Base-by-base conservation (phyloP, 1,284 basidiomycete species). In the Sporisorium graminicola region DNA sequence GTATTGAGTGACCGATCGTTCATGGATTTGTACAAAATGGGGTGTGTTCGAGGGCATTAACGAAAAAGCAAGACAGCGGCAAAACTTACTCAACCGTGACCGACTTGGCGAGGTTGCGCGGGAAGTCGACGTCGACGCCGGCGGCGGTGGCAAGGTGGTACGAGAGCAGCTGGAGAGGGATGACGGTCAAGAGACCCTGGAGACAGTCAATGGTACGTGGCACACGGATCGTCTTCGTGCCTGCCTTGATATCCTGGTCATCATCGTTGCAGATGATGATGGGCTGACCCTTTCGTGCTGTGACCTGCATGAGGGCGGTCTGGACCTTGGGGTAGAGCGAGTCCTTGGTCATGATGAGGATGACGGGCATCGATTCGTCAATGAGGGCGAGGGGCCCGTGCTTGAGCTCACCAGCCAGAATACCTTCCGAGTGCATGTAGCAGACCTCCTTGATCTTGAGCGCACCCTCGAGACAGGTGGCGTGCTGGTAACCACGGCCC, bases 401-500 rank as follows among this genome's bases (percentile, higher is more conserved):
- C 89, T 99, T 99, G 80, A 99, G 90, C 88, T 99, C 97, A 81
- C 96, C 96, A 43, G 96, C 96, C 61, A 99, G 91, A 86, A 99
- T 98, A 29, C 87, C 87, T 72, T 87, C 86, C 29, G 86, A 86
- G 78, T 87, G 86, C 86, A 86, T 86, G 76, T 85, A 87, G 79
- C 87, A 88, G 86, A 98, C 95, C 89, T 99, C 97, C 89, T 99
- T 99, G 89, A 99, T 99, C 90, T 99, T 99, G 80, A 99, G 89
- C 2, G 97, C 97, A 74, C 95, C 97, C 87, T 99, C 97, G 62
- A 99, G 90, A 87, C 95, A 98, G 18, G 97, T 99, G 12, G 97
- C 96, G 82, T 87, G 94, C 91, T 99, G 97, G 87, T 97, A 98
- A 53, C 97, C 97, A 86, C 97, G 90, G 66, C 97, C 97, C 95